Conservation (phyloP, 352 stramenopile genomes). For the Bremia lactucae region DNA sequence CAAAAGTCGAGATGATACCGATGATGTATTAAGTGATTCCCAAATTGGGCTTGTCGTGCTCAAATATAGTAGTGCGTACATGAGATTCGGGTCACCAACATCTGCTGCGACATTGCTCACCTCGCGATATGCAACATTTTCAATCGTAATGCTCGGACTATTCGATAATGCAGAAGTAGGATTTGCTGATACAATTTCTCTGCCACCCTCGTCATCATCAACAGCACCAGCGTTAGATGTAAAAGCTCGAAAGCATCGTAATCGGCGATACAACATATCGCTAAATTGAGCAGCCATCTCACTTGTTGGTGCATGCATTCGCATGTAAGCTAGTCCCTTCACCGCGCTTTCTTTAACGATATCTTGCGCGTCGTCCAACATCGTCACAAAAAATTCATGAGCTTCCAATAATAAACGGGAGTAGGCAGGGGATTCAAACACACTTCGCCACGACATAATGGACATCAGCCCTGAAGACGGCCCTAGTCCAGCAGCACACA, state of each 20-base stretch:
- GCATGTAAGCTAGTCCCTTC: conserved; percentile 66
- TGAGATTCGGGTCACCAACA: conserved; percentile 65
- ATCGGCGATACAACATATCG: conserved; percentile 62
- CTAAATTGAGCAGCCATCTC: conserved; percentile 55
- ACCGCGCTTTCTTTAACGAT: conserved; percentile 66
- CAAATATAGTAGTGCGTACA: conserved; percentile 75
- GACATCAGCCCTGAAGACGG: conserved; percentile 1
- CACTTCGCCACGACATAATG: conserved; percentile 23
- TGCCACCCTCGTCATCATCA: conserved; percentile 18
- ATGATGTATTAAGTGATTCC: conserved; percentile 20
- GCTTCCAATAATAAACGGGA: conserved; percentile 26
- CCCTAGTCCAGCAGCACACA: conserved; percentile 40
- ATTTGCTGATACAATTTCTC: not conserved
- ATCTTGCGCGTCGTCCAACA: conserved; percentile 62
- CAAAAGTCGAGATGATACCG: not conserved
- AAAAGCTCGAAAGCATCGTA: conserved; percentile 74
- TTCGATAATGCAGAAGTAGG: conserved; percentile 4
- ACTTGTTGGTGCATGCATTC: conserved; percentile 37
- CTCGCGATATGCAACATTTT: conserved; percentile 76
- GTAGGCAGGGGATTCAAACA: conserved; percentile 21
- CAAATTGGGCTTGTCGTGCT: conserved; percentile 69
- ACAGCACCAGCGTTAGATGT: conserved; percentile 14
- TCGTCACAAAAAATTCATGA: conserved; percentile 72
- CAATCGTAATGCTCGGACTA: conserved; percentile 22
- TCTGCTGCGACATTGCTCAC: conserved; percentile 76